Conservation (phyloP, 1,139 yeast species). For the Candida gigantensis region DNA sequence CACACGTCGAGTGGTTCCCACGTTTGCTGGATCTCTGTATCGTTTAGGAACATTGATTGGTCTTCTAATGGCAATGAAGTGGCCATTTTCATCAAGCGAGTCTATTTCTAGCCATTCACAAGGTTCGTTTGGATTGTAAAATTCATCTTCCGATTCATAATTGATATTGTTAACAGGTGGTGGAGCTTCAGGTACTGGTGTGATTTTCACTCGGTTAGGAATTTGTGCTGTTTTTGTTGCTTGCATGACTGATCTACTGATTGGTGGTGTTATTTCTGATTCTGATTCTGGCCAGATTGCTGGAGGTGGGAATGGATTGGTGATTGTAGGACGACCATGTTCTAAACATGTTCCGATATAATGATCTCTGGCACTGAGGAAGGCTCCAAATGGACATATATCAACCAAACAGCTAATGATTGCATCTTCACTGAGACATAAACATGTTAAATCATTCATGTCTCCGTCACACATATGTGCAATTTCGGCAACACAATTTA, state of each 20-base stretch:
- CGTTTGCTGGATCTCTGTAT: constrained; percentile 16
- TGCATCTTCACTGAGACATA: constrained; percentile 39
- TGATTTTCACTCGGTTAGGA: background rate
- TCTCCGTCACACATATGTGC: constrained; percentile 32
- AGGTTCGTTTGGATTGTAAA: constrained; percentile 14
- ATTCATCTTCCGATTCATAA: constrained; percentile 14
- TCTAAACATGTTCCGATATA: constrained; percentile 56
- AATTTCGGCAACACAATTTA: constrained; percentile 44
- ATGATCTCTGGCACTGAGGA: constrained; percentile 54
- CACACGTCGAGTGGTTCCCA: constrained; percentile 18
- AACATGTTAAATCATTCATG: constrained; percentile 39
- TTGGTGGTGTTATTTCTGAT: background rate
- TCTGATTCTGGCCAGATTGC: constrained; percentile 13
- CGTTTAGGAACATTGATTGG: constrained; percentile 24
- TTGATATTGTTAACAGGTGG: constrained; percentile 8
- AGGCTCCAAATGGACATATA: constrained; percentile 50
- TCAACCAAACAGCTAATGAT: constrained; percentile 50
- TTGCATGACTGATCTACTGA: background rate
- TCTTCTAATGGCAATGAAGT: constrained; percentile 22
- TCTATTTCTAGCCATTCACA: constrained; percentile 31
- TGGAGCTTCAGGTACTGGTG: background rate
- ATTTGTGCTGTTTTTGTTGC: background rate
- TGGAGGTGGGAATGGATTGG: constrained; percentile 15
- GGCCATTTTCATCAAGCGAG: constrained; percentile 21
- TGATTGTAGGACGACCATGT: constrained; percentile 21